Percentiles rank a stretch among this genome's conserved stretches.
phyloP scores from a whole-genome alignment of 148 eudicot genomes.

The Persicaria tinctoria region DNA sequence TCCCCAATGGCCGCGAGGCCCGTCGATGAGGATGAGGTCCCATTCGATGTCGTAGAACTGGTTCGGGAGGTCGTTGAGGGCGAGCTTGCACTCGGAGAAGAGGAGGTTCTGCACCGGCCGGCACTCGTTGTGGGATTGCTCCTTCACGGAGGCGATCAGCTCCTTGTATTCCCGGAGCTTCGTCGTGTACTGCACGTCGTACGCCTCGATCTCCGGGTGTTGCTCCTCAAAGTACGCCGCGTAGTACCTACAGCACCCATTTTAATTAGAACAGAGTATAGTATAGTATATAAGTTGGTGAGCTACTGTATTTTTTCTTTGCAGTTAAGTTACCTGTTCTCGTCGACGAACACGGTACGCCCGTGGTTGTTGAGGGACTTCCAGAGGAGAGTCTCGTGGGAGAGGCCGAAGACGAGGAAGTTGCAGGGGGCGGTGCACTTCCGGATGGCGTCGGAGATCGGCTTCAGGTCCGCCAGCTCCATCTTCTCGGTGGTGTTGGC shows the following conservation, averaged over 20 bases:
- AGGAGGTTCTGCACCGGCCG: conserved; percentile 66
- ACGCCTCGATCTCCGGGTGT: conserved; percentile 63
- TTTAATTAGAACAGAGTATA: too few relatives aligned
- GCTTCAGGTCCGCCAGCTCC: conserved; percentile 49
- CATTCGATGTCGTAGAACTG: conserved; percentile 66
- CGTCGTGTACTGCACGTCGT: conserved; percentile 72
- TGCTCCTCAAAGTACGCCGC: conserved; percentile 71
- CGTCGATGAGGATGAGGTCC: conserved; percentile 68
- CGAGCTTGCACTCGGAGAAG: conserved; percentile 66
- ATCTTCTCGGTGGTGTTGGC: conserved; percentile 55
- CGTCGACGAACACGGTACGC: conserved; percentile 66
- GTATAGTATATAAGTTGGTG: too few relatives aligned
- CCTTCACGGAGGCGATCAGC: conserved; percentile 35
- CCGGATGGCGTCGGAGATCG: conserved; percentile 40
- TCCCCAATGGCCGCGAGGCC: conserved; percentile 73
- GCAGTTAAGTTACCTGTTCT: conserved; percentile 29
- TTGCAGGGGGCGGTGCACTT: conserved; percentile 61
- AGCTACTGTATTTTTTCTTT: too few relatives aligned
- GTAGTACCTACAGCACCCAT: conserved; percentile 26
- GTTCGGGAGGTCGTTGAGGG: conserved; percentile 68
- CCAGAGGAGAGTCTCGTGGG: conserved; percentile 71
- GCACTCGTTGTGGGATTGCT: conserved; percentile 51
- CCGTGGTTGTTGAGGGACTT: conserved; percentile 59
- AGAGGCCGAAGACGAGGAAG: conserved; percentile 72
- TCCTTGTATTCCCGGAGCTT: conserved; percentile 41